Percentiles rank a stretch among this genome's conserved stretches.
Evolutionary conservation across 2,329 filamentous ascomycete species (phyloP).

Genomic region (Aspergillus brunneoviolaceus): DNA sequence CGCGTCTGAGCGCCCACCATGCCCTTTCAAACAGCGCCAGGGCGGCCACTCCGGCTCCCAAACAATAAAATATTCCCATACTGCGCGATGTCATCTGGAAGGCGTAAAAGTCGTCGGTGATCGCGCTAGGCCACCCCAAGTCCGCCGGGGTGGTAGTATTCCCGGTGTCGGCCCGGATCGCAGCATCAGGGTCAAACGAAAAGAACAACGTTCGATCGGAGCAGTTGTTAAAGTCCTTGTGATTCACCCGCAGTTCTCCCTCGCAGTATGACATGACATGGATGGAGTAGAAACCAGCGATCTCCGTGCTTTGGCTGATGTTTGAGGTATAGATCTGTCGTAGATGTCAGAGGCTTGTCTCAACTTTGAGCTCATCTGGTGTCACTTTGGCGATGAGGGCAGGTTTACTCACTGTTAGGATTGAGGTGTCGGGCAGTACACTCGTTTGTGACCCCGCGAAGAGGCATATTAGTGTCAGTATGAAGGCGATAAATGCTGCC

Average conservation of each 20-base stretch:
- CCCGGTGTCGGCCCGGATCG: slow-evolving; percentile 51
- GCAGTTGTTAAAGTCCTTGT: slow-evolving; percentile 56
- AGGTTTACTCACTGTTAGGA: slow-evolving; percentile 53
- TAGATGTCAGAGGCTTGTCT: slow-evolving; percentile 25
- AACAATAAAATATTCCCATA: slow-evolving; percentile 60
- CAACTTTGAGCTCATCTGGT: neutral
- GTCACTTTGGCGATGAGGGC: neutral
- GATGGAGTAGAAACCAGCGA: slow-evolving; percentile 62
- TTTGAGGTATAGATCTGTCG: slow-evolving; percentile 33
- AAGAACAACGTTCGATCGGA: slow-evolving; percentile 55
- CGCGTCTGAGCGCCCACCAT: slow-evolving; percentile 46
- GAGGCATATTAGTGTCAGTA: slow-evolving; percentile 60
- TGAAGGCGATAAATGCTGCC: slow-evolving; percentile 54
- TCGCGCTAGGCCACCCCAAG: slow-evolving; percentile 57
- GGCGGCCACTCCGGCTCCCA: slow-evolving; percentile 55
- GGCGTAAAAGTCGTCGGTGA: slow-evolving; percentile 54
- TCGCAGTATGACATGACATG: slow-evolving; percentile 63
- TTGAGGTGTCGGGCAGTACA: slow-evolving; percentile 57
- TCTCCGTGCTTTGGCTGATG: slow-evolving; percentile 50
- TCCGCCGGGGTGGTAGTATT: slow-evolving; percentile 51
- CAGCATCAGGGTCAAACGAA: slow-evolving; percentile 55
- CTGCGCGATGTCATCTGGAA: slow-evolving; percentile 52
- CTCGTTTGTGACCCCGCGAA: slow-evolving; percentile 59
- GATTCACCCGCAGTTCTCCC: slow-evolving; percentile 38
- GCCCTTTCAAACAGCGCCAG: slow-evolving; percentile 50